Evolutionary conservation across 1,284 basidiomycete genomes (phyloP).

Genomic region (Phenoliferia sp.): DNA sequence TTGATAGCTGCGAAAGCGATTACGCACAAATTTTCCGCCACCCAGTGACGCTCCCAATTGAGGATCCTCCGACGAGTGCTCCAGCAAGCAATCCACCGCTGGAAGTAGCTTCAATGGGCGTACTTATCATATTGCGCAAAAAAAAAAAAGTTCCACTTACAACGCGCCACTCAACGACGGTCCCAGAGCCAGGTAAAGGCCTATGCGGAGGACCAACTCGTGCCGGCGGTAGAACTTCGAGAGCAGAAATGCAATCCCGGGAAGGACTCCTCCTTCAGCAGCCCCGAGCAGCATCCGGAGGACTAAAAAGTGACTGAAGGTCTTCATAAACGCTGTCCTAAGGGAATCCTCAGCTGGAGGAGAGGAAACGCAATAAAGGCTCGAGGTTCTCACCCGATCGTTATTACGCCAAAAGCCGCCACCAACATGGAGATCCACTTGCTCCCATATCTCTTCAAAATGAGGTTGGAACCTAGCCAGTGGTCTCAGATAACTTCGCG

Average conservation of each 20-base stretch:
- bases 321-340: conserved; percentile 6
- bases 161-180: conserved; percentile 18
- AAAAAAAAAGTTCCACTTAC: not conserved
- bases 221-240: conserved; percentile 32
- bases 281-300: conserved; percentile 43
- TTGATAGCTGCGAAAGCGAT: no score
- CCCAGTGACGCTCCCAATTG: conserved; percentile 28
- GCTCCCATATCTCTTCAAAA: conserved; percentile 29
- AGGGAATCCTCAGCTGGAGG: not conserved
- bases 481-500: no score
- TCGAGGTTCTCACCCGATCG: conserved; percentile 12
- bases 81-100: conserved; percentile 37
- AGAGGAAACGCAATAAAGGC: not conserved
- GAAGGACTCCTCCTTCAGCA: conserved; percentile 43
- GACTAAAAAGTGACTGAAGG: conserved; percentile 39
- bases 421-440: conserved; percentile 29
- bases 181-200: conserved; percentile 30
- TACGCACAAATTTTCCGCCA: conserved; percentile 41
- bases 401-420: conserved; percentile 27
- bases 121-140: not conserved
- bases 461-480: conserved; percentile 36
- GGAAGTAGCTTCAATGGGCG: not conserved
- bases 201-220: conserved; percentile 33
- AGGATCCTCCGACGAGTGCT: conserved; percentile 22
- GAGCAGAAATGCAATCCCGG: conserved; percentile 39